These are phyloP conservation scores for Gnomoniopsis smithogilvyi DNA, from an alignment of 2,329 filamentous ascomycete species.

Conservation along the genomic window DNA sequence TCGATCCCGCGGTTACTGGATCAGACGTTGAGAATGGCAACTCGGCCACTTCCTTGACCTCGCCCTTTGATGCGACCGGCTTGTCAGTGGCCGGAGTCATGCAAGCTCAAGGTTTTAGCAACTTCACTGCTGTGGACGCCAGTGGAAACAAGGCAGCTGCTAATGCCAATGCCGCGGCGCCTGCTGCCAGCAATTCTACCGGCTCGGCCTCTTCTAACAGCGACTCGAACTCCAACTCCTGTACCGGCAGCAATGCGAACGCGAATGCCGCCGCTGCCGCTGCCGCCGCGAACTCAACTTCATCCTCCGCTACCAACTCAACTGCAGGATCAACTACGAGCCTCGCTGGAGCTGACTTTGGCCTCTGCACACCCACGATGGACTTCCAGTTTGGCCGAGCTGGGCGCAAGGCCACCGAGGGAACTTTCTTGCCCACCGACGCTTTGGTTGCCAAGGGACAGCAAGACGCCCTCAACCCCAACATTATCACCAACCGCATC, in stretches of 20 bases:
- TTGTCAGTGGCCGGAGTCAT: constrained; percentile 61
- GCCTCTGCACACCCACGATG: constrained; percentile 13
- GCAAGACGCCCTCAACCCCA: constrained; percentile 57
- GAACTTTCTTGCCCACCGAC: constrained; percentile 16
- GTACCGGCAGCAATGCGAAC: constrained; percentile 15
- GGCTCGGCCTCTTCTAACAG: constrained; percentile 5
- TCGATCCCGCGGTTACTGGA: constrained; percentile 58
- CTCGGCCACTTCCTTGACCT: constrained; percentile 45
- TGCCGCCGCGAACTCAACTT: not conserved
- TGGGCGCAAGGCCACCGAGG: constrained; percentile 6
- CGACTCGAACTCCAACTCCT: constrained; percentile 6
- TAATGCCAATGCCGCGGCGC: constrained; percentile 7
- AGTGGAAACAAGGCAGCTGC: constrained; percentile 24
- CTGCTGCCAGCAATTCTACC: constrained; percentile 14
- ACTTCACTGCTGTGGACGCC: constrained; percentile 43
- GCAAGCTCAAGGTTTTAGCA: constrained; percentile 56
- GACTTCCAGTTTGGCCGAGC: constrained; percentile 11
- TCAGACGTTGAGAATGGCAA: constrained; percentile 55
- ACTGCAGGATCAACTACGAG: not conserved
- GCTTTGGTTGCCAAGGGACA: constrained; percentile 25
- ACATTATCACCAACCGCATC: constrained; percentile 62
- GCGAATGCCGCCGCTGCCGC: not conserved
- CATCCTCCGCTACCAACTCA: constrained; percentile 11
- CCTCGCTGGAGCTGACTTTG: constrained; percentile 10
- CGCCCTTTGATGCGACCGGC: constrained; percentile 54